Conservation (phyloP, 1,284 basidiomycete species). For the Somion occarium region DNA sequence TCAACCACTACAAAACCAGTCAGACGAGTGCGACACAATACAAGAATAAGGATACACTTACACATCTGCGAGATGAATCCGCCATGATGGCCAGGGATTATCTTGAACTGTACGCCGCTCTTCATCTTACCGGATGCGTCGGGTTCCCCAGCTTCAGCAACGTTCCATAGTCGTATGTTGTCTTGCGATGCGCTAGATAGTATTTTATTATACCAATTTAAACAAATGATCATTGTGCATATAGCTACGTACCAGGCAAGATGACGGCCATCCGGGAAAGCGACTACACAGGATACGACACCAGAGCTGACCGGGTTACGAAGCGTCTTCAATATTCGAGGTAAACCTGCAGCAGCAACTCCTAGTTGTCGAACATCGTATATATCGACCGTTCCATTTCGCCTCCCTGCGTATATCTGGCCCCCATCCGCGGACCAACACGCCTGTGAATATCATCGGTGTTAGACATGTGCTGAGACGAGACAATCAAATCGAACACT, state of each 20-base stretch:
- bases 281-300: slow-evolving; percentile 84
- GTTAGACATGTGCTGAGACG: too few species aligned
- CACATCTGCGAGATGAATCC: slow-evolving; percentile 89
- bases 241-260: slow-evolving; percentile 73
- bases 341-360: slow-evolving; percentile 45
- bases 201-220: slow-evolving; percentile 1
- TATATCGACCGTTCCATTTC: slow-evolving; percentile 89
- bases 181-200: slow-evolving; percentile 79
- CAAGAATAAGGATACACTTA: slow-evolving; percentile 27
- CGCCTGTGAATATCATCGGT: slow-evolving; percentile 49
- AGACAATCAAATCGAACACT: slow-evolving; percentile 25
- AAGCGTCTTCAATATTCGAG: slow-evolving; percentile 75
- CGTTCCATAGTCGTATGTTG: slow-evolving; percentile 94
- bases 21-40: slow-evolving; percentile 2
- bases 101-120: slow-evolving; percentile 83
- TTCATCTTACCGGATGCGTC: slow-evolving; percentile 55
- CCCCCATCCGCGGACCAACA: slow-evolving; percentile 89
- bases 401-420: slow-evolving; percentile 87
- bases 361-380: slow-evolving; percentile 86
- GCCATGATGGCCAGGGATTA: slow-evolving; percentile 95
- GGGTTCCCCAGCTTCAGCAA: slow-evolving; percentile 66
- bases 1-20: slow-evolving; percentile 68
- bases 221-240: neutral
- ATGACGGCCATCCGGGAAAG: slow-evolving; percentile 88
- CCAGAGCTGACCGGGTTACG: slow-evolving; percentile 88